A percentile compares a stretch with the other conserved stretches of the same genome.
phyloP scores from a whole-genome alignment of 2,329 filamentous ascomycete genomes.

The Fusarium pilosicola region DNA sequence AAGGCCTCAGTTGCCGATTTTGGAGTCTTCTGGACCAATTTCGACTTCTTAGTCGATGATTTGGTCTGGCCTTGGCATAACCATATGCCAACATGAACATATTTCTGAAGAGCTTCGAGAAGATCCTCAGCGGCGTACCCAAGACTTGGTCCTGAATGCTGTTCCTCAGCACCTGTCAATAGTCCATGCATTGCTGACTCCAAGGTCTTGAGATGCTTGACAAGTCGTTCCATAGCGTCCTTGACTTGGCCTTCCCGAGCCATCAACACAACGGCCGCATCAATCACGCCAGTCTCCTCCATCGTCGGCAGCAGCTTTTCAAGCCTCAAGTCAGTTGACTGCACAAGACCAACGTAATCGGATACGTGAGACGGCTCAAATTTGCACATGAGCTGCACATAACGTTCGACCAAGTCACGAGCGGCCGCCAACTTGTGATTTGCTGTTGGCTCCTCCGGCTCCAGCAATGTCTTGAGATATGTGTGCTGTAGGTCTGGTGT shows the following conservation, averaged over 20 bases:
- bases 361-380: constrained; percentile 86
- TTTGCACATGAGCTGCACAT: constrained; percentile 90
- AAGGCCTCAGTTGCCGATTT: constrained; percentile 55
- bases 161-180: constrained; percentile 68
- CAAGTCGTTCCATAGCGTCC: constrained; percentile 84
- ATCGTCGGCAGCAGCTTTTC: constrained; percentile 86
- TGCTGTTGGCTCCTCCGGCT: constrained; percentile 59
- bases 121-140: constrained; percentile 78
- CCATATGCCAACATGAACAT: constrained; percentile 93
- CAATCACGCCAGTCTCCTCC: constrained; percentile 88
- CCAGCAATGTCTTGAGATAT: constrained; percentile 82
- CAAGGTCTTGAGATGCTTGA: constrained; percentile 82
- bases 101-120: constrained; percentile 84
- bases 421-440: constrained; percentile 52
- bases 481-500: constrained; percentile 74
- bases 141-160: constrained; percentile 60
- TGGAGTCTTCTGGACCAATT: constrained; percentile 62
- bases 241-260: constrained; percentile 85
- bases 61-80: constrained; percentile 88
- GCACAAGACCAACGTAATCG: constrained; percentile 81
- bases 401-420: constrained; percentile 78
- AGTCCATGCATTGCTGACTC: constrained; percentile 82
- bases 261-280: constrained; percentile 92
- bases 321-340: constrained; percentile 80
- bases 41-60: constrained; percentile 56